phyloP scores from a whole-genome alignment of 2,329 filamentous ascomycete species.

The Anthostomella pinea region DNA sequence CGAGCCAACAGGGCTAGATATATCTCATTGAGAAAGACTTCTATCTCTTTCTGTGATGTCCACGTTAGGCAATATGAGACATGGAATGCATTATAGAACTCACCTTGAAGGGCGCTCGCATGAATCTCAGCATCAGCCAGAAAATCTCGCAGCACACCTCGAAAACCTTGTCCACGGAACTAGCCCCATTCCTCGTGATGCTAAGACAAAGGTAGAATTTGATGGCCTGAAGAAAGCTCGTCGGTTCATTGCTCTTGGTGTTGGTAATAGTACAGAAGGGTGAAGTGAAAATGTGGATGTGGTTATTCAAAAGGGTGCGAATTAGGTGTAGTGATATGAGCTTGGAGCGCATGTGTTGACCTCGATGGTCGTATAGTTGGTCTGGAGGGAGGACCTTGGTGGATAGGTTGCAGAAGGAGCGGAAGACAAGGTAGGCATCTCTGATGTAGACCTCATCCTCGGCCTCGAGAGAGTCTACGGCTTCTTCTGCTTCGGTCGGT shows the following conservation, averaged over 20 bases:
- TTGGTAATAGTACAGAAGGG: conserved; percentile 89
- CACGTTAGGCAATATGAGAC: conserved; percentile 28
- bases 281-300: conserved; percentile 85
- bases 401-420: conserved; percentile 95
- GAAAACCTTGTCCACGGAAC: conserved; percentile 87
- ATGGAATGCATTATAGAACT: conserved; percentile 22
- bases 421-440: conserved; percentile 94
- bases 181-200: conserved; percentile 91
- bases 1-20: conserved; percentile 90
- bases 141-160: conserved; percentile 97
- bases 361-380: conserved; percentile 87
- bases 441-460: conserved; percentile 97
- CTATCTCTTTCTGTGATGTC: conserved; percentile 75
- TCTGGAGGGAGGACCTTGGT: conserved; percentile 88
- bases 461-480: conserved; percentile 58
- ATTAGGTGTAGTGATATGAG: conserved; percentile 93
- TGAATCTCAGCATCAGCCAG: conserved; percentile 92
- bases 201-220: conserved; percentile 97
- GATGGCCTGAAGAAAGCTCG: conserved; percentile 87
- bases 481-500: conserved; percentile 50
- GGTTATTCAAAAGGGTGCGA: conserved; percentile 91
- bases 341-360: conserved; percentile 96
- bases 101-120: conserved; percentile 91
- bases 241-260: conserved; percentile 83
- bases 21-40: conserved; percentile 96